A percentile compares a stretch with the other conserved stretches of the same genome.
Conservation (phyloP, 352 stramenopile species). For the Phytophthora sp. region DNA sequence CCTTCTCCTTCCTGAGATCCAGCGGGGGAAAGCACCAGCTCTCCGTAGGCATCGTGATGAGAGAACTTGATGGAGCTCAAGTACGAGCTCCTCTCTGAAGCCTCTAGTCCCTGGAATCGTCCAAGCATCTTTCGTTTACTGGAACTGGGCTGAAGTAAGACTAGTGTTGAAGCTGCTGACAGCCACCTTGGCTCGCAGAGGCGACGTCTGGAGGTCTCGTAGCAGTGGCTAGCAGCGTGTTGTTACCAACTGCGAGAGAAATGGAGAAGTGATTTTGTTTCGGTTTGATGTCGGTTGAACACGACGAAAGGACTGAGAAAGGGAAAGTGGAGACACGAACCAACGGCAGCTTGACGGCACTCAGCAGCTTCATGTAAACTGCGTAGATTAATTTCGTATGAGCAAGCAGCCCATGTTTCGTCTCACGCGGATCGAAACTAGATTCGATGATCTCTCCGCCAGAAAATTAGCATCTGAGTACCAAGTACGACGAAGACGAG, state of each 20-base stretch:
- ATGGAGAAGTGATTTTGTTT: slow-evolving; percentile 6
- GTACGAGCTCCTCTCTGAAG: slow-evolving; percentile 19
- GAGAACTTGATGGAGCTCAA: slow-evolving; percentile 31
- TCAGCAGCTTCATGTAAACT: too few species aligned
- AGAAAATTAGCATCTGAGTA: slow-evolving; percentile 26
- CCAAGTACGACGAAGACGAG: slow-evolving; percentile 16
- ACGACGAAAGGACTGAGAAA: too few species aligned
- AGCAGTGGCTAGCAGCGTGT: too few species aligned
- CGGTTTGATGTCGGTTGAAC: not conserved
- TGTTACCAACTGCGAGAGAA: too few species aligned
- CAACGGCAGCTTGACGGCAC: too few species aligned
- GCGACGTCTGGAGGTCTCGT: too few species aligned
- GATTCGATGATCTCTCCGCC: not conserved
- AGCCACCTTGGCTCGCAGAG: too few species aligned
- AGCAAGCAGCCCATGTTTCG: slow-evolving; percentile 14
- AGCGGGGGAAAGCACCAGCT: slow-evolving; percentile 8
- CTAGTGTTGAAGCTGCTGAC: too few species aligned
- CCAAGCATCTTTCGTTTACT: slow-evolving; percentile 13
- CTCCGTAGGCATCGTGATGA: slow-evolving; percentile 24
- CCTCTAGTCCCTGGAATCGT: slow-evolving; percentile 9
- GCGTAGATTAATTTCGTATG: slow-evolving; percentile 3
- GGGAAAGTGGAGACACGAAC: too few species aligned
- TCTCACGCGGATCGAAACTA: slow-evolving; percentile 17
- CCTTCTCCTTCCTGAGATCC: slow-evolving; percentile 13
- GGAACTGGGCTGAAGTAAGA: not conserved